Evolutionary conservation across 1,284 basidiomycete genomes (phyloP).

Genomic region (Heimioporus retisporus): DNA sequence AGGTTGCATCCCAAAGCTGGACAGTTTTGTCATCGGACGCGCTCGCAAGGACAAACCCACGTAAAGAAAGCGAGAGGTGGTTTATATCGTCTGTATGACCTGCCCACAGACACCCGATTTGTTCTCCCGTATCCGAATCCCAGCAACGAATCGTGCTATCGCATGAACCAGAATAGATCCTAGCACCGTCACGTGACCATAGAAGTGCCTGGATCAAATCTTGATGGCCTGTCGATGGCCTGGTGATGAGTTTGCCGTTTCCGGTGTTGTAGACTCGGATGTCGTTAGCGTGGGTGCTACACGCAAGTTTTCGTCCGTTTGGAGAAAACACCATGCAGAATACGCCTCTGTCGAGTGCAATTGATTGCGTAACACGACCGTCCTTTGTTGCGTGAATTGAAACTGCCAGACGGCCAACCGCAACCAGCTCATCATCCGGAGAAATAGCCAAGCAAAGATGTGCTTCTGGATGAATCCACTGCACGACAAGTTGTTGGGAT

Average conservation of each 20-base stretch:
- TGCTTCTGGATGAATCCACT: not conserved
- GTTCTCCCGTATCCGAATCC: not conserved
- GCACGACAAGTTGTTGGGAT: not conserved
- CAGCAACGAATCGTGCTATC: not conserved
- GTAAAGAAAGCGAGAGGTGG: conserved; percentile 13
- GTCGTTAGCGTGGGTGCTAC: not conserved
- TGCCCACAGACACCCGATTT: not conserved
- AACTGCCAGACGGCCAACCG: not conserved
- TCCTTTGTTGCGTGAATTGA: not conserved
- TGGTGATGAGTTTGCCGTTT: not conserved
- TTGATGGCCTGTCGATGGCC: not conserved
- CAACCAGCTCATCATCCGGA: not conserved
- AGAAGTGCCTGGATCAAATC: not conserved
- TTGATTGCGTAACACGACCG: not conserved
- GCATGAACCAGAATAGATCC: not conserved
- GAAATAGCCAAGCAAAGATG: not conserved
- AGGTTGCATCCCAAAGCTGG: conserved; percentile 20
- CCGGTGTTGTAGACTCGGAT: not conserved
- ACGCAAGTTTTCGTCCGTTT: not conserved
- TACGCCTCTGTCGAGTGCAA: not conserved
- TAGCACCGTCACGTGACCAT: not conserved
- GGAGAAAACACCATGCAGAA: not conserved
- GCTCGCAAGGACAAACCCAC: conserved; percentile 18
- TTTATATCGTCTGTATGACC: not conserved
- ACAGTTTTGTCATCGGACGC: conserved; percentile 15